These are phyloP conservation scores for Periconia sp. DNA, from an alignment of 2,329 filamentous ascomycete species.

Conservation along the genomic window DNA sequence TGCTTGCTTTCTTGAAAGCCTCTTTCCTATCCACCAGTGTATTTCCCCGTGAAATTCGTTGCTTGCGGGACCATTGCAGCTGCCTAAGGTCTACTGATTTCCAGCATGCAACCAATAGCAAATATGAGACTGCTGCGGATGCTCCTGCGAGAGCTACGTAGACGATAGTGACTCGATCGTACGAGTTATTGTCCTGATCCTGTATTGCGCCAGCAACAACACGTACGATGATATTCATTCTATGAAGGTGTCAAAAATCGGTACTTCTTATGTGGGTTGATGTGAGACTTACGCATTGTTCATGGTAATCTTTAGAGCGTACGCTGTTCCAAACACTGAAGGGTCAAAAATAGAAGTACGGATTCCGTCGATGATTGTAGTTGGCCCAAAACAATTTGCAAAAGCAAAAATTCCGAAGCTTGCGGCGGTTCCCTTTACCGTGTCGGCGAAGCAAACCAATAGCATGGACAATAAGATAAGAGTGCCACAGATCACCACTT, in stretches of 20 bases:
- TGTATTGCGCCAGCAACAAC: slow-evolving; percentile 37
- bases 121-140: slow-evolving; percentile 50
- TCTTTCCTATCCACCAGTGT: slow-evolving; percentile 48
- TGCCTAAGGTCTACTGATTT: slow-evolving; percentile 49
- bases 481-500: slow-evolving; percentile 49
- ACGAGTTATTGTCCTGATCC: slow-evolving; percentile 59
- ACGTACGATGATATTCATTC: not conserved
- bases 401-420: slow-evolving; percentile 63
- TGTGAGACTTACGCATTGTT: slow-evolving; percentile 57
- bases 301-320: slow-evolving; percentile 62
- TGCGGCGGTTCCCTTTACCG: slow-evolving; percentile 56
- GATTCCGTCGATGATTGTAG: slow-evolving; percentile 62
- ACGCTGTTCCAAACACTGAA: slow-evolving; percentile 62
- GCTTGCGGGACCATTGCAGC: slow-evolving; percentile 62
- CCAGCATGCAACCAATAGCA: slow-evolving; percentile 45
- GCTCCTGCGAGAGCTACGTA: slow-evolving; percentile 58
- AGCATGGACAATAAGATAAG: slow-evolving; percentile 58
- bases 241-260: not conserved
- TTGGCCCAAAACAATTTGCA: slow-evolving; percentile 58
- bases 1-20: slow-evolving; percentile 39
- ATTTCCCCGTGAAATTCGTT: slow-evolving; percentile 51
- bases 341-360: slow-evolving; percentile 63
- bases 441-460: slow-evolving; percentile 56
- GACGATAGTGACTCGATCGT: slow-evolving; percentile 57
- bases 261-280: too few relatives aligned